Evolutionary conservation across 1,284 basidiomycete species (phyloP), one percentile per base, ranked within the genome.

Genomic region (Cryptococcus sp.): DNA sequence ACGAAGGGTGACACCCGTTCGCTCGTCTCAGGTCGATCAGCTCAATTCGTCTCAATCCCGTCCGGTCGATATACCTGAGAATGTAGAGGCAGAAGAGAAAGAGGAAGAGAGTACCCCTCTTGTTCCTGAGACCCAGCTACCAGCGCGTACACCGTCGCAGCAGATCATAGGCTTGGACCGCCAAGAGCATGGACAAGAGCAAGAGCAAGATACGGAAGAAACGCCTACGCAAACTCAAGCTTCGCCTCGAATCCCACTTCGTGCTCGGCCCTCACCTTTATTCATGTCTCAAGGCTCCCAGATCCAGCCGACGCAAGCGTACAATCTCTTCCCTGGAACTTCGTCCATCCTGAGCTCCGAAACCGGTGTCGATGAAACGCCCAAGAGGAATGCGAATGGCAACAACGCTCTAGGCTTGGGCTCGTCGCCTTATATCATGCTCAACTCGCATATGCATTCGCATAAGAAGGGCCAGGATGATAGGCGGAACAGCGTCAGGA

Each of bases 231-330:
- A 53, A 40, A 58, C 64, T 10, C 67, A 62, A 47, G 25, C 25
- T 25, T 63, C 61, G 3, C 25, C 41, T 11, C 55, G 45, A 27
- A 27, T 30, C 17, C 38, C 48, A 30, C 41, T 19, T 47, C 22
- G 45, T 52, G 48, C 41, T 5, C 40, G 47, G 2, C 56, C 55
- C 22, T 57, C 57, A 30, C 65, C 64, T 5, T 58, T 72, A 11
- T 72, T 72, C 66, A 62, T 69, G 61, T 59, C 68, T 3, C 65
- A 66, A 40, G 61, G 62, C 17, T 65, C 65, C 10, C 70, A 68
- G 43, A 39, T 61, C 3, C 63, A 60, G 4, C 62, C 61, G 40
- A 72, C 70, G 17, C 70, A 72, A 61, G 61, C 57, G 6, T 66
- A 66, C 42, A 62, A 67, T 47, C 46, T 67, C 15, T 57, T 60